Evolutionary conservation across 805 yeast genomes (phyloP).

Genomic region (Komagataella phaffii): DNA sequence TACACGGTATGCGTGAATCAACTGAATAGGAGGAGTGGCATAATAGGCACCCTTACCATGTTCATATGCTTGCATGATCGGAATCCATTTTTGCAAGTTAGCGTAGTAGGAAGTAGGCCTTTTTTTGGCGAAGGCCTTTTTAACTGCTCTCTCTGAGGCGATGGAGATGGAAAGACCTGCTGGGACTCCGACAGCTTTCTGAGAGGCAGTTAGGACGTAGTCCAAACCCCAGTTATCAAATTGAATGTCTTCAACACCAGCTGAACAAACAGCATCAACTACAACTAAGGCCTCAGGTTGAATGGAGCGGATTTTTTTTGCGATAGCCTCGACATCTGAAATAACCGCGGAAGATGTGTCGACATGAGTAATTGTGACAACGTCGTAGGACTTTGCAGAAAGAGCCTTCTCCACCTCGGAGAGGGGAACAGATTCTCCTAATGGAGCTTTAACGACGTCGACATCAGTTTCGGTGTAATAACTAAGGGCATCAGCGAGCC

Average conservation of each 20-base stretch:
- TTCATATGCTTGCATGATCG: conserved; percentile 81
- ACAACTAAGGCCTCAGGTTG: conserved; percentile 75
- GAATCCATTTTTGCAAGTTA: conserved; percentile 73
- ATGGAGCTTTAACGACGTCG: conserved; percentile 55
- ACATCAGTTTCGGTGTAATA: conserved; percentile 61
- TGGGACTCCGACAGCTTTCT: conserved; percentile 91
- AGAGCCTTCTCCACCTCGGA: conserved; percentile 43
- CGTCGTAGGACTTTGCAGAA: conserved; percentile 28
- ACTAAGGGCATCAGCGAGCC: conserved; percentile 62
- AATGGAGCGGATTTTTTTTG: conserved; percentile 42
- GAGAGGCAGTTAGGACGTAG: conserved; percentile 82
- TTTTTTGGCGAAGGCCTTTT: conserved; percentile 34
- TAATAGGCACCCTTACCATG: conserved; percentile 69
- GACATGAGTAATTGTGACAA: conserved; percentile 84
- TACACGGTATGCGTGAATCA: conserved; percentile 66
- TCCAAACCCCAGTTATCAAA: conserved; percentile 89
- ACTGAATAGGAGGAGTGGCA: conserved; percentile 94
- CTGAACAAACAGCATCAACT: conserved; percentile 93
- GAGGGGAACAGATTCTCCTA: conserved; percentile 60
- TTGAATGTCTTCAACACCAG: conserved; percentile 76
- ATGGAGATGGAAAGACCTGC: conserved; percentile 76
- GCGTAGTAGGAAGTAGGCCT: conserved; percentile 49
- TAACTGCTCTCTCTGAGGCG: conserved; percentile 65
- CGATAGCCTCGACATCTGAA: conserved; percentile 49
- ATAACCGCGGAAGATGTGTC: conserved; percentile 96